Base-by-base conservation (phyloP, 2,329 filamentous ascomycete genomes). In the Alternaria alternata region DNA sequence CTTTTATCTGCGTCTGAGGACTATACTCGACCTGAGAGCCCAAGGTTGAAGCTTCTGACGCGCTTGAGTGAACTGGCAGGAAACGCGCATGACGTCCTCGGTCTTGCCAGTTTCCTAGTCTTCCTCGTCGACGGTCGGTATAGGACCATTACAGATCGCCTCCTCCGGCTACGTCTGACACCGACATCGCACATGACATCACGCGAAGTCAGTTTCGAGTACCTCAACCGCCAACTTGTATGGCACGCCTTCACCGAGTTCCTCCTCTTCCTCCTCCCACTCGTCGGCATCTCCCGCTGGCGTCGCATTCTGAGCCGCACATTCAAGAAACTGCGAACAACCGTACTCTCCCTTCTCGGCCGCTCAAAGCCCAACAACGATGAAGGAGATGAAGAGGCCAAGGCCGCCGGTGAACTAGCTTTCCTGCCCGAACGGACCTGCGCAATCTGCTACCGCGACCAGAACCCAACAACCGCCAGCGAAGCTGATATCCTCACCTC, bases 201-300 rank as follows among this genome's bases (percentile, higher is more conserved):
- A 75, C 87, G 94, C 32, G 93, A 98, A 79, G 94, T 99, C 26
- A 96, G 92, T 1, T 98, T 99, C 75, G 95, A 99, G 80, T 98
- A 97, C 73, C 87, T 98, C 51, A 99, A 99, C 78, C 89, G 95
- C 48, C 95, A 99, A 80, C 88, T 99, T 11, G 95, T 99, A 38
- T 99, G 95, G 95, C 95, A 99, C 80, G 95, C 95, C n/a, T 97
- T 99, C 73, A 99, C 95, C 26, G 95, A 99, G 77, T 99, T 99
- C 71, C 84, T 99, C n/a, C 86, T 99, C 32, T 99, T 98, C 78
- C 87, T 98, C 18, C 85, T 99, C n/a, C 95, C 95, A 0, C 86
- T 99, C n/a, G 91, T 99, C 42, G 95, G 95, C 52, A 94, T 99
- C 68, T 90, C 91, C 72, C 88, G 93, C 66, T 99, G 95, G 95